Evolutionary conservation across 495 filamentous ascomycete genomes (phyloP).

Genomic region (Xeromyces bisporus): DNA sequence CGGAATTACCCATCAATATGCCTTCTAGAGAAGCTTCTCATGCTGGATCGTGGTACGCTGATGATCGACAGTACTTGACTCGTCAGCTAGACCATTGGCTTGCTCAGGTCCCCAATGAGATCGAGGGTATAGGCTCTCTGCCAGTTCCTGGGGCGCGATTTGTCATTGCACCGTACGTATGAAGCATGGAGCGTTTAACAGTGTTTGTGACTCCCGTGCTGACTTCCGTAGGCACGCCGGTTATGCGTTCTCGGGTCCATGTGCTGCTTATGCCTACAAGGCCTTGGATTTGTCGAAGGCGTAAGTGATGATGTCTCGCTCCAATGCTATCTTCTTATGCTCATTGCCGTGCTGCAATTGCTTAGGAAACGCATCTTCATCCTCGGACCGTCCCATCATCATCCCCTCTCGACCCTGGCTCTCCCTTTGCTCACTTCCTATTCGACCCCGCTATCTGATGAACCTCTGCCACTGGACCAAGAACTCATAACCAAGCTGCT

Average conservation of each 20-base stretch:
- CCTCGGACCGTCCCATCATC: constrained; percentile 83
- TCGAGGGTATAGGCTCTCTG: constrained; percentile 39
- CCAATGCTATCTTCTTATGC: not conserved
- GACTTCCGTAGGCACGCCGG: constrained; percentile 62
- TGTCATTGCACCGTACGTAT: constrained; percentile 87
- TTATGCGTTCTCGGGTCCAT: constrained; percentile 86
- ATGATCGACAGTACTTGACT: constrained; percentile 37
- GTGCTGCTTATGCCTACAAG: constrained; percentile 91
- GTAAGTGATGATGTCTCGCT: constrained; percentile 22
- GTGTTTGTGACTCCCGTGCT: not conserved
- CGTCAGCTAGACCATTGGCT: constrained; percentile 67
- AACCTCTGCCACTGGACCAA: constrained; percentile 55
- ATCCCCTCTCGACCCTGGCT: constrained; percentile 60
- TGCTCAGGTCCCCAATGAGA: constrained; percentile 44
- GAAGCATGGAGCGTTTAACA: not conserved
- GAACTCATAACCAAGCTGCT: constrained; percentile 46
- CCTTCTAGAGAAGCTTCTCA: constrained; percentile 48
- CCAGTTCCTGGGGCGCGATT: constrained; percentile 66
- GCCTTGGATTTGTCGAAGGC: constrained; percentile 67
- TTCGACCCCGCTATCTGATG: constrained; percentile 68
- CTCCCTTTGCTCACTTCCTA: constrained; percentile 62
- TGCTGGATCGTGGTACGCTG: constrained; percentile 78
- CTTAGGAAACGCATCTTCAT: constrained; percentile 77
- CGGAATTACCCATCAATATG: constrained; percentile 24
- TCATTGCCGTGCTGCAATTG: not conserved